These are phyloP conservation scores for Eutrema salsugineum DNA, from an alignment of 441 rosid genomes.

Conservation along the genomic window DNA sequence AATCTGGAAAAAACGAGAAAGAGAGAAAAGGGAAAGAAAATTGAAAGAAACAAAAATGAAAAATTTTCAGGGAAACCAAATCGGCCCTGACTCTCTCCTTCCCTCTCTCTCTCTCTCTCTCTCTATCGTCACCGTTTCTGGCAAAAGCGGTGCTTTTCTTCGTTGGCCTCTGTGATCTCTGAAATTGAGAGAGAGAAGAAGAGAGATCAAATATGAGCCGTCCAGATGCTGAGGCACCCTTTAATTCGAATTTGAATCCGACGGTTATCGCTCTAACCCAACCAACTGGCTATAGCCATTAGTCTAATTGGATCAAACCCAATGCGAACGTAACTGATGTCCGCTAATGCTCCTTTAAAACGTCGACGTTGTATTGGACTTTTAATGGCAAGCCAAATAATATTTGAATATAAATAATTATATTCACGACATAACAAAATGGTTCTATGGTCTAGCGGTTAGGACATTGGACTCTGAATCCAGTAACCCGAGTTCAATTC, in stretches of 20 bases:
- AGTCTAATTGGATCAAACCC: neutral
- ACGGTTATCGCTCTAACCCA: constrained; percentile 26
- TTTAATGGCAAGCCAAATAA: neutral
- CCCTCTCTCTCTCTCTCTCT: constrained; percentile 11
- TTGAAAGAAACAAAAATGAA: neutral
- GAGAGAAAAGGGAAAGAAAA: constrained; percentile 5
- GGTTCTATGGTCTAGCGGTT: constrained; percentile 42
- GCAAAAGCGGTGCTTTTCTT: constrained; percentile 35
- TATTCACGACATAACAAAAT: accelerated
- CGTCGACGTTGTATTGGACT: neutral
- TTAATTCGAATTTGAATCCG: constrained; percentile 33
- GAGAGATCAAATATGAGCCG: constrained; percentile 34
- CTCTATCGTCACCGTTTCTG: constrained; percentile 27
- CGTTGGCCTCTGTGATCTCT: constrained; percentile 25
- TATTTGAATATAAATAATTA: accelerated
- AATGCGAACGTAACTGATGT: neutral
- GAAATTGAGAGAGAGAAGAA: constrained; percentile 10
- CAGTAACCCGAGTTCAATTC: constrained; percentile 43
- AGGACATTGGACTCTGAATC: constrained; percentile 44
- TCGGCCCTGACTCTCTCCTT: constrained; percentile 8
- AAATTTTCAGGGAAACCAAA: constrained; percentile 38
- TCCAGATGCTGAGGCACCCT: constrained; percentile 6
- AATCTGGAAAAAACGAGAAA: constrained; percentile 21
- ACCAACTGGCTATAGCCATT: constrained; percentile 7
- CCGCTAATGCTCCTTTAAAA: neutral